A percentile compares a stretch with the other conserved stretches of the same genome.
These are phyloP conservation scores for Kodamaea neixiangensis DNA, from an alignment of 805 yeast species.

Conservation along the genomic window DNA sequence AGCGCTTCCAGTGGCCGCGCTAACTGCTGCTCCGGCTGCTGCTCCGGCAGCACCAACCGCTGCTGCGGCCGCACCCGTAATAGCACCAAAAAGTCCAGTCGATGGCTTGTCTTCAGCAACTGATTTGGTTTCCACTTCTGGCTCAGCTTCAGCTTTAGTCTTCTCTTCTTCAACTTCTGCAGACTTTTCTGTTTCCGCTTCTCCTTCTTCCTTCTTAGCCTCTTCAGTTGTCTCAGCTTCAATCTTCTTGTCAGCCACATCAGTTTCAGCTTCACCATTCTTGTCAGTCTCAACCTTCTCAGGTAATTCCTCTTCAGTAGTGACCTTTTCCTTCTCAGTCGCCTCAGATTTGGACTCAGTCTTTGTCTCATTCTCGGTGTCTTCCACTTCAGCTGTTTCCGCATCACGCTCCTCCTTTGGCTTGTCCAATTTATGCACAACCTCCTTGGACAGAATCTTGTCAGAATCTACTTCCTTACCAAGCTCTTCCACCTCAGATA, in stretches of 20 bases:
- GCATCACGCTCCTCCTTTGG: not conserved
- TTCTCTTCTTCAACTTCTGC: slow-evolving; percentile 4
- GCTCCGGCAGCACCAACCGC: slow-evolving; percentile 7
- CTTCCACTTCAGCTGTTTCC: not conserved
- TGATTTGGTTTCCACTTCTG: slow-evolving; percentile 15
- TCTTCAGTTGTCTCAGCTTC: slow-evolving; percentile 4
- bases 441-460: not conserved
- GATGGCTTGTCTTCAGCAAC: slow-evolving; percentile 14
- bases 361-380: not conserved
- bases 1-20: slow-evolving; percentile 6
- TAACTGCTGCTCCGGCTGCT: slow-evolving; percentile 4
- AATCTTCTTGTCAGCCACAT: not conserved
- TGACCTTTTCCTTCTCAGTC: not conserved
- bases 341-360: not conserved
- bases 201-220: too few species aligned
- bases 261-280: slow-evolving; percentile 3
- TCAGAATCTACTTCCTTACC: not conserved
- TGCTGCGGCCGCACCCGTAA: slow-evolving; percentile 6
- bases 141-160: slow-evolving; percentile 11
- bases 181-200: slow-evolving; percentile 5
- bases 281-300: slow-evolving; percentile 11
- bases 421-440: not conserved
- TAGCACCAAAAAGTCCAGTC: slow-evolving; percentile 6
- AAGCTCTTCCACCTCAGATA: not conserved
- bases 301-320: not conserved